phyloP scores from a whole-genome alignment of 1,284 basidiomycete genomes.

The Blastosporella zonata region DNA sequence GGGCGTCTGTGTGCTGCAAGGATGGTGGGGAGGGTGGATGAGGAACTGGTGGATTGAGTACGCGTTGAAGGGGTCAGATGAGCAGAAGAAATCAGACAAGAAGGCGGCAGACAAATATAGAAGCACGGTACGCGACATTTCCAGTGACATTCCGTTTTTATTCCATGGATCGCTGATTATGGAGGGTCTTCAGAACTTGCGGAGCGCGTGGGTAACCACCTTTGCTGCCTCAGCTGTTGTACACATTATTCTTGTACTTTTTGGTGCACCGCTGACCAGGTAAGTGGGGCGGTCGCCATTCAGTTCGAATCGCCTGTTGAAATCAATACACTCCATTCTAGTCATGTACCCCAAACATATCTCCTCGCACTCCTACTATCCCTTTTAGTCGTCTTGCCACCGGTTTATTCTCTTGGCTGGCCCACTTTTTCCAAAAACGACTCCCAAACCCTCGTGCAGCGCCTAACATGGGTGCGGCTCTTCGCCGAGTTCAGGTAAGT shows the following conservation, averaged over 20 bases:
- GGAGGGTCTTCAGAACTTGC: conserved; percentile 35
- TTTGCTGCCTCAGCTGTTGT: conserved; percentile 45
- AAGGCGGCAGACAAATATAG: conserved; percentile 37
- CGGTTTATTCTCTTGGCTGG: conserved; percentile 68
- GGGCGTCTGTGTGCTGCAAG: conserved; percentile 58
- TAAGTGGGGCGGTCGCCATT: neutral
- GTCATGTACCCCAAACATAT: conserved; percentile 57
- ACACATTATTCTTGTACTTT: conserved; percentile 54
- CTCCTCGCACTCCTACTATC: conserved; percentile 69
- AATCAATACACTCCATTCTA: conserved; percentile 21
- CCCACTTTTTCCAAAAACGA: conserved; percentile 45
- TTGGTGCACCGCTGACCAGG: conserved; percentile 71
- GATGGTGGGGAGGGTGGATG: conserved; percentile 75
- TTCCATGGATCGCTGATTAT: neutral
- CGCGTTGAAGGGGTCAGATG: conserved; percentile 28
- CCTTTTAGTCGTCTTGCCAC: conserved; percentile 63
- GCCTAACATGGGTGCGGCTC: conserved; percentile 69
- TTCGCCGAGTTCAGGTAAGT: conserved; percentile 80
- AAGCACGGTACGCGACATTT: conserved; percentile 34
- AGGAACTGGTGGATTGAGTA: conserved; percentile 48
- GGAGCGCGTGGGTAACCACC: conserved; percentile 54
- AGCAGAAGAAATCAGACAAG: conserved; percentile 42
- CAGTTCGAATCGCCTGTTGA: conserved; percentile 2
- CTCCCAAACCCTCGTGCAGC: conserved; percentile 40
- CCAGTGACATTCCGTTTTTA: neutral